Evolutionary conservation across 2,329 filamentous ascomycete species (phyloP).

Genomic region (Pseudopyrenochaeta lycopersici): DNA sequence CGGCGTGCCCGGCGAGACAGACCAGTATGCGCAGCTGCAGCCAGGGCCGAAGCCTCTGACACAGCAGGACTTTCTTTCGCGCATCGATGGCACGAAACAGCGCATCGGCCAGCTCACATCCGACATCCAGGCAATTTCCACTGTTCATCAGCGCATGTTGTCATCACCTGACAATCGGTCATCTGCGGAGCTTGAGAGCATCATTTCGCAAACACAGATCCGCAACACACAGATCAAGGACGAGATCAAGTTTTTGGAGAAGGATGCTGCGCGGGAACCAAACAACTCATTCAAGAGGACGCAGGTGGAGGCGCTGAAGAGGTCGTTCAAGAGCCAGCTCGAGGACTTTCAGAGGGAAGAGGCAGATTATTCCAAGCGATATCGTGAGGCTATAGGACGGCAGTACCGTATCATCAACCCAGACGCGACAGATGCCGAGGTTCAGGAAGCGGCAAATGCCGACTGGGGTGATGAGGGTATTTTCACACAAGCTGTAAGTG

Average conservation of each 20-base stretch:
- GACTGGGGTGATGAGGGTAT: constrained; percentile 83
- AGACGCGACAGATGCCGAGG: constrained; percentile 77
- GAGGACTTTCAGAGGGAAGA: constrained; percentile 77
- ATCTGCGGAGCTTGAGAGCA: constrained; percentile 68
- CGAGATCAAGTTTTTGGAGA: constrained; percentile 79
- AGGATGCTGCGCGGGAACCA: constrained; percentile 71
- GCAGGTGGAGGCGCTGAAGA: constrained; percentile 75
- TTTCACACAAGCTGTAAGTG: constrained; percentile 80
- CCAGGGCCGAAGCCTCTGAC: constrained; percentile 61
- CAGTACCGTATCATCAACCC: constrained; percentile 86
- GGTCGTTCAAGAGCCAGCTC: constrained; percentile 75
- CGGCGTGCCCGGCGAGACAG: constrained; percentile 13
- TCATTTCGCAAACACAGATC: constrained; percentile 74
- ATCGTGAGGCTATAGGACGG: constrained; percentile 79
- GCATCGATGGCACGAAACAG: constrained; percentile 71
- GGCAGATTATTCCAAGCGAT: constrained; percentile 73
- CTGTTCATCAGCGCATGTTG: constrained; percentile 76
- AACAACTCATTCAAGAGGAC: constrained; percentile 73
- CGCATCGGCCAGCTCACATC: constrained; percentile 73
- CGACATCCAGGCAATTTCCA: constrained; percentile 73
- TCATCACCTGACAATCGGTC: constrained; percentile 67
- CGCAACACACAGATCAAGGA: constrained; percentile 80
- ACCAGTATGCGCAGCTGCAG: constrained; percentile 53
- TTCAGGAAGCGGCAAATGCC: constrained; percentile 71
- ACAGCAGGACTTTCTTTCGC: constrained; percentile 73